Base-by-base conservation (phyloP, 306 rosid species). In the Astragalus membranaceus region DNA sequence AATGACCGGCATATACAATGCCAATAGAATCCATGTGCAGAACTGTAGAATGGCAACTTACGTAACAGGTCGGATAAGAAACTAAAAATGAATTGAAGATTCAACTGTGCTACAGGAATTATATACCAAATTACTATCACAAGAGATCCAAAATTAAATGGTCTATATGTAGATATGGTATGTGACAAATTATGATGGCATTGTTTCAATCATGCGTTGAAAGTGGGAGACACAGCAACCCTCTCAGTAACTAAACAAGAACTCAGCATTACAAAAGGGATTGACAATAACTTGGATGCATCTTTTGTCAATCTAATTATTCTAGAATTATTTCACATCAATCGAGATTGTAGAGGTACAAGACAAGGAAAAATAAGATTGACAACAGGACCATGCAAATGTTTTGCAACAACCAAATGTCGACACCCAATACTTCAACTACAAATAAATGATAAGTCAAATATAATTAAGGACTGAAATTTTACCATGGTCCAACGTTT, bases 401-500 rank as follows among this genome's bases (percentile, higher is more conserved):
- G 60, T 48, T 74, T 74, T 46, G 33, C 16, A 69, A 23, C 37
- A 15, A 51, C 53, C 66, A 64, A 30, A 42, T 11, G 48, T n/a
- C n/a, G n/a, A 43, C 58, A 49, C 41, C 42, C 55, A 50, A 77
- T 47, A 66, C 35, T 42, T 17, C 47, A 55, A 58, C 26, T 37
- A 37, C 60, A 52, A 33, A 80, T 53, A 58, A 50, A 70, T 64
- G 20, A 44, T 37, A 67, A 16, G 13, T 33, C 17, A 35, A 61
- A 62, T 51, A 59, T 29, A n/a, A n/a, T n/a, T n/a, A 69, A 62
- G 66, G 76, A 70, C 66, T 32, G 73, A 59, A 77, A 75, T 54
- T 74, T 80, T 78, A 92, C 99, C 92, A 75, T 70, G 70, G 91
- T 46, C 99, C 96, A 95, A 46, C 99, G 92, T 86, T 86, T 95